Base-by-base conservation (phyloP, 331 rosid species). In the Malus hybrid region DNA sequence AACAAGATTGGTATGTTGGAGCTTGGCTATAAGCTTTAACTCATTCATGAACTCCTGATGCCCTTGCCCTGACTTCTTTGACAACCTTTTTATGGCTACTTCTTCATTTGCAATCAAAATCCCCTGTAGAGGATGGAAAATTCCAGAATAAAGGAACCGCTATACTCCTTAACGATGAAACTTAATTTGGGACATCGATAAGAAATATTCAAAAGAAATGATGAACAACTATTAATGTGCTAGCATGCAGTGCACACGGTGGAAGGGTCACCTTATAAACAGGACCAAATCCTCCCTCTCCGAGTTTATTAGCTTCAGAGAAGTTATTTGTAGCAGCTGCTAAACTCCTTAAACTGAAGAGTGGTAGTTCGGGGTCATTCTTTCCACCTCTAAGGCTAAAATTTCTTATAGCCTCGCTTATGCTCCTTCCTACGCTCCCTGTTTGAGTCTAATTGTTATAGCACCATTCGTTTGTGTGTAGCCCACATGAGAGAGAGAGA, bases 1-100 rank as follows among this genome's bases (percentile, higher is more conserved):
- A 42, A 76, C 82, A 1, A 80, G 81, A 73, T 83, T 80, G 16
- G 77, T 77, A 50, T 83, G 87, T 48, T 83, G 87, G 33, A 83
- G 82, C 44, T 72, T 79, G 15, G 74, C 78, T 6, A 72, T 79
- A 1, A 72, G 61, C 63, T 64, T 27, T 0, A 67, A 74, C 68
- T 72, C 77, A 65, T 79, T 72, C 64, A 54, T 39, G 31, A 79
- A 72, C 61, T 79, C 82, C 19, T 42, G 32, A 56, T 73, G 70
- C 6, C 79, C 87, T 77, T 73, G 77, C 19, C 81, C 54, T 2
- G 77, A 80, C 67, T 76, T 82, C 36, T 18, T 67, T 7, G 87
- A 73, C 76, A 79, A 6, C 44, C 32, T 67, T 73, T 77, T 76
- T 56, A 79, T 42, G 22, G 82, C 82, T 15, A 71, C 52, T 54